A percentile compares a stretch with the other conserved stretches of the same genome.
phyloP scores from a whole-genome alignment of 2,329 filamentous ascomycete species.

The Aureobasidium sp. region DNA sequence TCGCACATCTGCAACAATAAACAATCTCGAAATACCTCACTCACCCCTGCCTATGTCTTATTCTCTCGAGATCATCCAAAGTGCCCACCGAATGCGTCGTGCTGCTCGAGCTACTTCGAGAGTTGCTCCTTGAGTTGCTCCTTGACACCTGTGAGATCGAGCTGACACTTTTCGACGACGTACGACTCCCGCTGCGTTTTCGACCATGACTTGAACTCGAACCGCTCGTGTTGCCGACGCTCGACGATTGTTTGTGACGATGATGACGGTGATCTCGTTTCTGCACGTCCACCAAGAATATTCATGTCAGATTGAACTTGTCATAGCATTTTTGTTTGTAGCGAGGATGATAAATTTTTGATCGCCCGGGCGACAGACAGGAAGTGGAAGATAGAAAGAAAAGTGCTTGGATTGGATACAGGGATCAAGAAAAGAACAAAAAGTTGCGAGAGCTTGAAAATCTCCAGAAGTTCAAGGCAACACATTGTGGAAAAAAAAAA shows the following conservation, averaged over 20 bases:
- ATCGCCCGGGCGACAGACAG: constrained; percentile 1
- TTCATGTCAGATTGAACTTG: constrained; percentile 3
- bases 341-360: background rate
- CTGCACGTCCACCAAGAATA: constrained; percentile 4
- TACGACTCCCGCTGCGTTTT: background rate
- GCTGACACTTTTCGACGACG: constrained; percentile 2
- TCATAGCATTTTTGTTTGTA: constrained; percentile 8
- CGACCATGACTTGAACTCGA: background rate
- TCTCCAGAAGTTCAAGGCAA: constrained; percentile 11
- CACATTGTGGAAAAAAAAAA: constrained; percentile 3
- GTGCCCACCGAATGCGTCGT: constrained; percentile 2
- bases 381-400: constrained; percentile 3
- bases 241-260: constrained; percentile 12
- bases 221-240: constrained; percentile 4
- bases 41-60: background rate
- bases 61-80: constrained; percentile 1
- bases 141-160: background rate
- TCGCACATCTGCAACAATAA: background rate
- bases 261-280: constrained; percentile 8
- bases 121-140: constrained; percentile 5
- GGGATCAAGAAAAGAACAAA: constrained; percentile 4
- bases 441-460: constrained; percentile 1
- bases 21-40: background rate
- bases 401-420: constrained; percentile 10
- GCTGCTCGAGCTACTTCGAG: background rate